Percentiles rank a stretch among this genome's conserved stretches.
phyloP scores from a whole-genome alignment of 129 eudicot species.

The Saussurea involucrata region DNA sequence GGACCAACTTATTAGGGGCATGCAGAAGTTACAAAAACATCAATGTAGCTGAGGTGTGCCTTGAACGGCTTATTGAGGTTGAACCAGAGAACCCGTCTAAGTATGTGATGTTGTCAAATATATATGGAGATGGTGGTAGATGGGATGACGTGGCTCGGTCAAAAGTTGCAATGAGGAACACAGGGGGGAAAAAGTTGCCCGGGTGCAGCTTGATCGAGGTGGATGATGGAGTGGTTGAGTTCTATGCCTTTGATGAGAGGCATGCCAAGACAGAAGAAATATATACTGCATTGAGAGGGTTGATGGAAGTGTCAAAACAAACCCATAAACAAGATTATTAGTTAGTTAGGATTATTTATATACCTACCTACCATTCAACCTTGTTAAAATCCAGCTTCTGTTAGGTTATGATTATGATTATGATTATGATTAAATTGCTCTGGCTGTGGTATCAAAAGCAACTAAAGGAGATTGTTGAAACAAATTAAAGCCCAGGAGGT shows the following conservation, averaged over 20 bases:
- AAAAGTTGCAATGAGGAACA: conserved; percentile 74
- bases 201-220: conserved; percentile 71
- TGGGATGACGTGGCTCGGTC: conserved; percentile 60
- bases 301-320: conserved; percentile 26
- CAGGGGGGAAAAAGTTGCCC: conserved; percentile 51
- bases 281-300: conserved; percentile 42
- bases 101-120: conserved; percentile 60
- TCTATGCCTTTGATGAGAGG: conserved; percentile 68
- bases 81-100: conserved; percentile 73
- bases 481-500: too few species aligned
- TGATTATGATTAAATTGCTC: too few species aligned
- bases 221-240: conserved; percentile 48
- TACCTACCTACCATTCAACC: neutral
- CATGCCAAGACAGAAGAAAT: conserved; percentile 50
- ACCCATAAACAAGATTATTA: neutral
- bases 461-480: too few species aligned
- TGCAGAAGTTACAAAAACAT: conserved; percentile 59
- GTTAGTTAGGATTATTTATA: too few species aligned
- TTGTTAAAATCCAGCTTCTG: neutral
- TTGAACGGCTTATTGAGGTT: conserved; percentile 48
- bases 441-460: too few species aligned
- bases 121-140: conserved; percentile 64
- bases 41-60: conserved; percentile 63
- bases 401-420: too few species aligned
- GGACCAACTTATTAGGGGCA: conserved; percentile 73